Base-by-base conservation (phyloP, 164 flowering plant genomes). In the Vitis rotundifolia region DNA sequence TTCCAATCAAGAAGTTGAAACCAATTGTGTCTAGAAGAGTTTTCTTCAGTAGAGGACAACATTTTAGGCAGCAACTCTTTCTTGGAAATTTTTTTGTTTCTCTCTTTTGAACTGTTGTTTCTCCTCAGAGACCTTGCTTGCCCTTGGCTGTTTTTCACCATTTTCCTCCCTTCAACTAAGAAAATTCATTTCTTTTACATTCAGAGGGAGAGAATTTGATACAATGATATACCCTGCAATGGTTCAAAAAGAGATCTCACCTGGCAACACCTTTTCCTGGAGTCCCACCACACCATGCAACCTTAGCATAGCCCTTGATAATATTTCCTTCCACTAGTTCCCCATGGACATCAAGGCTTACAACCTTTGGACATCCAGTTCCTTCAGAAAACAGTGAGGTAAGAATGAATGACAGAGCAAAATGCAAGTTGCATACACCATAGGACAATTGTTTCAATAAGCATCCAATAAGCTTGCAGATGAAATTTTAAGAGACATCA, bases 251-350 rank as follows among this genome's bases (percentile, higher is more conserved):
- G 22, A 7, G 63, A 50, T 22, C 81, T 78, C 64, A 96, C 99
- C 99, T 93, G 56, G 97, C 78, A 78, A 96, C 94, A 67, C 98
- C 90, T 81, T 91, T 96, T 50, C 93, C 95, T 10, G 98, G 99
- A 49, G 93, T 90, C 61, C 99, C 98, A 67, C 98, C 99, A 74
- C 99, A 93, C 99, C 99, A 96, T 69, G 99, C 99, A 80, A 96
- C 84, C 78, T 85, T 86, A 55, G 94, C 88, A 81, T 67, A 71
- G 51, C 99, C 99, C 73, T 76, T 93, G 51, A 93, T 83, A 59
- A 74, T 74, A 74, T 86, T 90, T 69, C 99, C 99, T 73, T 96
- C 98, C 68, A 93, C 88, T 50, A 96, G 83, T 59, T 93, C 99
- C 62, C 99, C 99, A 63, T 48, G 79, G 22, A 96, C 91, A 69